A percentile compares a stretch with the other conserved stretches of the same genome.
Conservation (phyloP, 2,329 filamentous ascomycete species). For the Penicillium janthinellum region DNA sequence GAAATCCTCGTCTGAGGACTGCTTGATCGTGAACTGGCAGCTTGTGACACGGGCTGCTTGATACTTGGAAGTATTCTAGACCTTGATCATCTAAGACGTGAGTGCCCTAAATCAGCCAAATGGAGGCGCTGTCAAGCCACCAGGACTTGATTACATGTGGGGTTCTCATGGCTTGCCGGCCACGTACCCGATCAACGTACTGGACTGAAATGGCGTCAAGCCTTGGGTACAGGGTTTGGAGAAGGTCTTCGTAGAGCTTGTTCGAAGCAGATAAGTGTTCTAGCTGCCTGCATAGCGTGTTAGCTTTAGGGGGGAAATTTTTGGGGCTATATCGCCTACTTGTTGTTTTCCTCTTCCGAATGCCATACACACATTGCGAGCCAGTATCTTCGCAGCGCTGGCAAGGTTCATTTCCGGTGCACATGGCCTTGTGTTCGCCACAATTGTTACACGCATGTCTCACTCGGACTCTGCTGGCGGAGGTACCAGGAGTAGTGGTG, state of each 20-base stretch:
- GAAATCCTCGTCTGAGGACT: conserved; percentile 48
- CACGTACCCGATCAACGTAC: conserved; percentile 36
- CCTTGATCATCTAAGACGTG: neutral
- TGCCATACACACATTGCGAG: conserved; percentile 45
- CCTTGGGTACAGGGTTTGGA: conserved; percentile 36
- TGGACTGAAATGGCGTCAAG: conserved; percentile 36
- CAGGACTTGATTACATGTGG: neutral
- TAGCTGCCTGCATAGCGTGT: conserved; percentile 33
- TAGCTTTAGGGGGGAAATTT: conserved; percentile 33
- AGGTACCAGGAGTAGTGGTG: too few relatives aligned
- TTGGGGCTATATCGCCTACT: too few relatives aligned
- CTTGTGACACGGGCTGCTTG: conserved; percentile 18
- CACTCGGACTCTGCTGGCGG: conserved; percentile 33
- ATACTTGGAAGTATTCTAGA: neutral
- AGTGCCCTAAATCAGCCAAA: neutral
- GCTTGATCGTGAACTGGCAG: conserved; percentile 39
- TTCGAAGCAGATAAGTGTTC: conserved; percentile 35
- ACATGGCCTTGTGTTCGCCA: conserved; percentile 50
- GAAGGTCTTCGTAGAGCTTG: conserved; percentile 38
- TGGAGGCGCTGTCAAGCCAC: neutral
- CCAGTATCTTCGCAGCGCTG: conserved; percentile 46
- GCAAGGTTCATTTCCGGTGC: conserved; percentile 47
- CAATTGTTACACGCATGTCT: conserved; percentile 49
- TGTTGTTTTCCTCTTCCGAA: conserved; percentile 43
- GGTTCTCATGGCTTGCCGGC: conserved; percentile 26